Evolutionary conservation across 176 grass and related monocot genomes (phyloP), one percentile per base, ranked within the genome.

Genomic region (Phyllostachys edulis): DNA sequence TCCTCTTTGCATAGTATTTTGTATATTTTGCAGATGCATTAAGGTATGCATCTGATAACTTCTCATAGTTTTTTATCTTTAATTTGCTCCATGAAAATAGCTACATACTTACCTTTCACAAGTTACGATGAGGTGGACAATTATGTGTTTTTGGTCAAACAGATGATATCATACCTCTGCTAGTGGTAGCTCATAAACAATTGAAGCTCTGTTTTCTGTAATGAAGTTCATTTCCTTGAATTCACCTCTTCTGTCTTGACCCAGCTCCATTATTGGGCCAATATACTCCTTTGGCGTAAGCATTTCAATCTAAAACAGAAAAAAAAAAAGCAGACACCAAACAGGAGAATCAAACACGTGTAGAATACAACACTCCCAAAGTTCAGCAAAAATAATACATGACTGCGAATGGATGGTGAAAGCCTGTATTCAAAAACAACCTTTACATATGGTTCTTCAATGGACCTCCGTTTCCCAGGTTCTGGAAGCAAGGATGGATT

Each of bases 171-270:
- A 49, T 89, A 98, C 95, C 95, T 98, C 95, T 73, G 95, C 95
- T 85, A 98, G 80, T 54, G 95, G 95, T 90, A 98, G 85, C 81
- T 90, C 82, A 85, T 98, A 98, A 85, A 90, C 67, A 86, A 98
- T 47, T 71, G 91, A 91, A 71, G 95, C 92, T 90, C 95, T 93
- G 66, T 81, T 91, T 89, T 98, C 89, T 77, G 95, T 91, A 39
- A 98, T 93, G 85, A 80, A 98, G 84, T 90, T 98, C 92, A 98
- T 93, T 88, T 98, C 92, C 87, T 98, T 98, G 87, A 95, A 98
- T 85, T 86, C 90, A 51, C 95, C 95, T 88, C 95, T 94, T 93
- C 95, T 95, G 41, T 98, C 95, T 95, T 98, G 95, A 83, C 89
- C 90, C 71, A 98, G 87, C 72, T 98, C 95, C 95, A 98, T 98